Percentiles rank a stretch among this genome's conserved stretches.
Evolutionary conservation across 202 grass and related monocot genomes (phyloP).

Genomic region (Panicum hallii): DNA sequence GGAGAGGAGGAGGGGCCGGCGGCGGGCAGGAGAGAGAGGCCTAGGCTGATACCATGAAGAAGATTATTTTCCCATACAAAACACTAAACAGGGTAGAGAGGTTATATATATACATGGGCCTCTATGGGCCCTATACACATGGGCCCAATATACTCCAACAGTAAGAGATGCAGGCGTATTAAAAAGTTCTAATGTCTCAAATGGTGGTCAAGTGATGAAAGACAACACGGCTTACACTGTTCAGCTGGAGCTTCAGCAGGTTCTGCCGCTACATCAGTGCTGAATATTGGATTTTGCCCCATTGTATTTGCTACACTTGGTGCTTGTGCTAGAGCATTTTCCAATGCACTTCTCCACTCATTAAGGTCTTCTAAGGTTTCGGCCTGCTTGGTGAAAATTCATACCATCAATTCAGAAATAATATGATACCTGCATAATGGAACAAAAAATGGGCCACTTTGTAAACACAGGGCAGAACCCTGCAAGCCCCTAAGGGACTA

Average conservation of each 20-base stretch:
- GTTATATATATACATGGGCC: no score
- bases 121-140: no score
- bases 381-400: slow-evolving; percentile 58
- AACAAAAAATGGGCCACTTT: background rate
- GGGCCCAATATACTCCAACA: no score
- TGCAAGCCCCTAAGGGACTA: background rate
- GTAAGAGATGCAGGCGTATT: background rate
- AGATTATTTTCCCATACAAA: no score
- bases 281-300: slow-evolving; percentile 89
- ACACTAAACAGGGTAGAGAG: no score
- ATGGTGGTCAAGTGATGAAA: slow-evolving; percentile 35
- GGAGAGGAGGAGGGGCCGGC: no score
- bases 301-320: slow-evolving; percentile 59
- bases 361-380: slow-evolving; percentile 90
- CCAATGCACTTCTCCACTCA: slow-evolving; percentile 92
- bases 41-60: no score
- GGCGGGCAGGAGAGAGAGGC: no score
- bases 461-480: background rate
- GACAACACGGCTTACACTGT: slow-evolving; percentile 61
- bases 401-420: slow-evolving; percentile 36
- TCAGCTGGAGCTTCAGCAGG: slow-evolving; percentile 67
- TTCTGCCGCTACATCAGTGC: slow-evolving; percentile 56
- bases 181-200: slow-evolving; percentile 33
- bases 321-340: slow-evolving; percentile 84
- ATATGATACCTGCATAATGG: background rate